These are phyloP conservation scores for Coprinopsis marcescibilis DNA, from an alignment of 768 basidiomycete genomes.

Conservation along the genomic window DNA sequence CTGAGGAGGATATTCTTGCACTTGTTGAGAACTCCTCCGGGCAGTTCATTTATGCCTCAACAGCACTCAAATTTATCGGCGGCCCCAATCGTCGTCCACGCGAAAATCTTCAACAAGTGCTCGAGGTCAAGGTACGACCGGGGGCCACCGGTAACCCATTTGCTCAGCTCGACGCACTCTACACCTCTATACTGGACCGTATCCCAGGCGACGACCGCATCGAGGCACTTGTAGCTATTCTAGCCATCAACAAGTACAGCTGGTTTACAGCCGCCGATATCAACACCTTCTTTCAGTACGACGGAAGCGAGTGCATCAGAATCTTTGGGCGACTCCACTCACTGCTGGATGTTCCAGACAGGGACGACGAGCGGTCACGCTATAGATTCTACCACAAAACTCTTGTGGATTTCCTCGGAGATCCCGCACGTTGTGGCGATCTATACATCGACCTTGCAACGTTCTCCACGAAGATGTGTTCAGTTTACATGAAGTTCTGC, in stretches of 20 bases:
- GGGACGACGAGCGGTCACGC: neutral
- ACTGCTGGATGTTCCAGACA: neutral
- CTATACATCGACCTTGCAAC: neutral
- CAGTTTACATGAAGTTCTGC: no score
- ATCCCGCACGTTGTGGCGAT: neutral
- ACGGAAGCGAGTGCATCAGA: neutral
- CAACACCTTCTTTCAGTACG: neutral
- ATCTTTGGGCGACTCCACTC: neutral
- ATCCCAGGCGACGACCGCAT: neutral
- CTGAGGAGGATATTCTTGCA: neutral
- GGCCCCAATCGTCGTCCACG: slow-evolving; percentile 6
- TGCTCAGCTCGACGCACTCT: slow-evolving; percentile 1
- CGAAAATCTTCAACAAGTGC: slow-evolving; percentile 4
- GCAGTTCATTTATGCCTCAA: slow-evolving; percentile 16
- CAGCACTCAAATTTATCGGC: slow-evolving; percentile 11
- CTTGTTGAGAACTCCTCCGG: slow-evolving; percentile 6
- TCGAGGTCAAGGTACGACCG: neutral
- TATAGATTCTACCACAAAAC: neutral
- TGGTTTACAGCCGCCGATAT: no score
- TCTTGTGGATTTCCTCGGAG: neutral
- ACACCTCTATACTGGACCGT: neutral
- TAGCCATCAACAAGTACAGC: no score
- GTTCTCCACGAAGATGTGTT: neutral
- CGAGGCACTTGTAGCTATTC: no score
- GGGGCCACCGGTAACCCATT: neutral